phyloP scores from a whole-genome alignment of 257 asterid species.

The Striga asiatica region DNA sequence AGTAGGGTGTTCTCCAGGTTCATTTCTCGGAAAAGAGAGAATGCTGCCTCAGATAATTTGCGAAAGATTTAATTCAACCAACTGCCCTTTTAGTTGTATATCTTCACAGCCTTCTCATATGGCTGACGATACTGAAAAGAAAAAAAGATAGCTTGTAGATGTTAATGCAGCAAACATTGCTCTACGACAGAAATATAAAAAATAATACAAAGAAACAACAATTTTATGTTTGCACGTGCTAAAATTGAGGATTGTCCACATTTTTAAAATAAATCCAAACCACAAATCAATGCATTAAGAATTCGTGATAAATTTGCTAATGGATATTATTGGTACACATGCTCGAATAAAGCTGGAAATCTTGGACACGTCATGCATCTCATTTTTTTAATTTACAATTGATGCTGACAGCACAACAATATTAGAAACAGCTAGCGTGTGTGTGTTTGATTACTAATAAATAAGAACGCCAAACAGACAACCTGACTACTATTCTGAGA shows the following conservation, averaged over 20 bases:
- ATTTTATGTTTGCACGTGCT: no score
- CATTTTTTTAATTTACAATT: no score
- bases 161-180: conserved; percentile 3
- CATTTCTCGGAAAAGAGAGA: not conserved
- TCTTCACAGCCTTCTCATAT: conserved; percentile 36
- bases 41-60: not conserved
- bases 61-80: conserved; percentile 3
- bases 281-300: not conserved
- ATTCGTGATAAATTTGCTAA: not conserved
- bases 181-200: not conserved
- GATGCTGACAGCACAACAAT: no score
- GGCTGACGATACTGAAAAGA: conserved; percentile 23
- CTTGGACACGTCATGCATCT: not conserved
- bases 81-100: conserved; percentile 22
- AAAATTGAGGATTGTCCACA: no score
- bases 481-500: no score
- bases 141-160: conserved; percentile 1
- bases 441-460: no score
- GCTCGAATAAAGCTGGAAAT: no score
- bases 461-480: no score
- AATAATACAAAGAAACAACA: no score
- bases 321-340: not conserved
- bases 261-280: not conserved
- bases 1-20: not conserved
- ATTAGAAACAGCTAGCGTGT: no score